Conservation (phyloP, 2,329 filamentous ascomycete species). For the Nigrospora osmanthi region DNA sequence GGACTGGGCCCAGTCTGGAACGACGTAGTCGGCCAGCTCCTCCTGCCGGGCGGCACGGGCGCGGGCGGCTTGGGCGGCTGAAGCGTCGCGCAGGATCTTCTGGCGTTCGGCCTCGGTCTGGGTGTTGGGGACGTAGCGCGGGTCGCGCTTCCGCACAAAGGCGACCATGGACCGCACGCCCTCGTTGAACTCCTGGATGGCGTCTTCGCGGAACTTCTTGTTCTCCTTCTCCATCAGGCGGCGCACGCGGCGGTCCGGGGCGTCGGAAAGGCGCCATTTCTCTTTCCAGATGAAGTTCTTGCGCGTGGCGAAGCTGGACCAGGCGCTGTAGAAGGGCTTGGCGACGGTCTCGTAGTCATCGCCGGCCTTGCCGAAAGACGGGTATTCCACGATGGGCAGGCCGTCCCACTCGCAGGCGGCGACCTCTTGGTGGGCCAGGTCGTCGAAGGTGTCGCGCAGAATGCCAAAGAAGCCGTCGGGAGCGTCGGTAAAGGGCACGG, state of each 20-base stretch:
- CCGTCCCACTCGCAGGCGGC: conserved; percentile 64
- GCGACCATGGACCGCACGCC: conserved; percentile 77
- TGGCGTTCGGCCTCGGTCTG: conserved; percentile 78
- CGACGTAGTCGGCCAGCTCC: conserved; percentile 53
- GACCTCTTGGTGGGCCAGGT: conserved; percentile 72
- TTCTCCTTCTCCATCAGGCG: conserved; percentile 95
- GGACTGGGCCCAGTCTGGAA: conserved; percentile 70
- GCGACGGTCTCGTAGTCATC: conserved; percentile 72
- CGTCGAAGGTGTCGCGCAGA: conserved; percentile 68
- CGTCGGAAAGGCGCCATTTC: conserved; percentile 73
- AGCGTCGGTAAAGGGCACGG: conserved; percentile 72
- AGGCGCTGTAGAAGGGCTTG: conserved; percentile 71
- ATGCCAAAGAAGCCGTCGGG: conserved; percentile 80
- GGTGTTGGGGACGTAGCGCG: conserved; percentile 69
- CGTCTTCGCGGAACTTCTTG: conserved; percentile 73
- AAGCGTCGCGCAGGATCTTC: conserved; percentile 66
- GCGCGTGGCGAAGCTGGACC: conserved; percentile 73
- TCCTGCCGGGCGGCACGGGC: conserved; percentile 75
- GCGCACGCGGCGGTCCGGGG: conserved; percentile 75
- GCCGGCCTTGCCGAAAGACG: conserved; percentile 71
- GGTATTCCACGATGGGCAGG: conserved; percentile 57
- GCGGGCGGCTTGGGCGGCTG: conserved; percentile 75
- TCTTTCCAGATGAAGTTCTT: conserved; percentile 92
- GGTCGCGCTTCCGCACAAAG: conserved; percentile 88
- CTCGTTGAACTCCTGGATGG: conserved; percentile 83